Base-by-base conservation (phyloP, 2,329 filamentous ascomycete species). In the Lachnellula subtilissima region DNA sequence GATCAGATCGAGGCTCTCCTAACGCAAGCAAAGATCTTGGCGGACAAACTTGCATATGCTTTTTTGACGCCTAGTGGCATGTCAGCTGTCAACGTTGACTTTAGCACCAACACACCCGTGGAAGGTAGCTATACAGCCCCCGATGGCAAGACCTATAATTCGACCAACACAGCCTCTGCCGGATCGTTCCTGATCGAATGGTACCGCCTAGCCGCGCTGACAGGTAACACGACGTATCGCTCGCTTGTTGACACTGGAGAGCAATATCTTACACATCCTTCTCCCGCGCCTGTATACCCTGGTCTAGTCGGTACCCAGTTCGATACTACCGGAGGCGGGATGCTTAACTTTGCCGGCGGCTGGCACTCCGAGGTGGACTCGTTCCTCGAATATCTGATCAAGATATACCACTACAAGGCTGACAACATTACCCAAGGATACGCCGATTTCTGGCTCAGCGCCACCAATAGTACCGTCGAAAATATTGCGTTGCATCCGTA, bases 321-420 rank as follows among this genome's bases (percentile, higher is more conserved):
- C 50, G 76, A 82, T 62, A 78, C 89, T 55, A 65, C 73, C 1
- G 82, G 79, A 4, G 89, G 89, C 15, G 63, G 74, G 9, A 91
- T 94, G 63, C 62, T 80, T 8, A 81, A 91, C 66, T 78, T 77
- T 28, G 66, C 64, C 1, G 89, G 90, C 53, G 86, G 88, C 50
- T 94, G 89, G 89, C 80, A 81, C 36, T 88, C 85, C 51, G 85
- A 86, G 9, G 80, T 80, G 14, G 89, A 93, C 70, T 88, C 83
- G 36, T 93, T 86, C 73, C 93, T 93, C 73, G 89, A 94, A 73
- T 94, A 94, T 66, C 79, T 94, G 40, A 85, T 94, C 71, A 95
- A 95, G 75, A 91, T 91, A 86, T 92, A 84, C 66, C 70, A 91
- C 55, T 94, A 93, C 69, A 85, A 91, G 66, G 77, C 82, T 0